A percentile compares a stretch with the other conserved stretches of the same genome.
Evolutionary conservation across 2,329 filamentous ascomycete genomes (phyloP).

Genomic region (Penicillium polonicum): DNA sequence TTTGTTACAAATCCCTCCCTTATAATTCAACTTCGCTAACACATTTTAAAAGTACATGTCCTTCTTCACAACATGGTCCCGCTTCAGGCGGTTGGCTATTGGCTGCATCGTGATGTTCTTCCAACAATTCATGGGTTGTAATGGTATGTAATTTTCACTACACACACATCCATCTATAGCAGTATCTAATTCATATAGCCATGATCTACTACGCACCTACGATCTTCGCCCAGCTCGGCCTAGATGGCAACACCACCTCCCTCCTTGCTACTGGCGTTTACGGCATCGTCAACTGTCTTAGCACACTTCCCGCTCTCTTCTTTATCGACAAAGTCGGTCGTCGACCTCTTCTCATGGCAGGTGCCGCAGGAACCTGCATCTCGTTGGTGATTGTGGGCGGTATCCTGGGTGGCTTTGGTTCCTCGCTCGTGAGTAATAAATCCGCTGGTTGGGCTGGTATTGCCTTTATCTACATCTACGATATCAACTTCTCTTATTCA

Average conservation of each 20-base stretch:
- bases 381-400: conserved; percentile 38
- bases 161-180: background rate
- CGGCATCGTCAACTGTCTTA: conserved; percentile 41
- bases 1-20: conserved; percentile 5
- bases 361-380: conserved; percentile 37
- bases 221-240: conserved; percentile 48
- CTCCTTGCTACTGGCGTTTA: conserved; percentile 41
- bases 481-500: conserved; percentile 41
- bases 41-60: conserved; percentile 31
- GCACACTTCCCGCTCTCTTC: conserved; percentile 36
- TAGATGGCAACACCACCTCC: conserved; percentile 38
- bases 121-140: conserved; percentile 51
- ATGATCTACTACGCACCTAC: conserved; percentile 52
- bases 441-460: conserved; percentile 39
- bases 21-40: background rate
- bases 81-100: conserved; percentile 40
- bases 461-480: conserved; percentile 41
- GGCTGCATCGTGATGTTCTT: conserved; percentile 44
- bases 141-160: conserved; percentile 30
- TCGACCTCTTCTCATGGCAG: conserved; percentile 36
- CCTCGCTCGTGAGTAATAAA: conserved; percentile 28
- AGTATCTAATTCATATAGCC: conserved; percentile 22
- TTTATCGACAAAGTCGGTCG: conserved; percentile 38
- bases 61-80: conserved; percentile 36
- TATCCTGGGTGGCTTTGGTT: conserved; percentile 36